Evolutionary conservation across 345 rosid species (phyloP), one percentile per base, ranked within the genome.

Genomic region (Gossypium thurberi): DNA sequence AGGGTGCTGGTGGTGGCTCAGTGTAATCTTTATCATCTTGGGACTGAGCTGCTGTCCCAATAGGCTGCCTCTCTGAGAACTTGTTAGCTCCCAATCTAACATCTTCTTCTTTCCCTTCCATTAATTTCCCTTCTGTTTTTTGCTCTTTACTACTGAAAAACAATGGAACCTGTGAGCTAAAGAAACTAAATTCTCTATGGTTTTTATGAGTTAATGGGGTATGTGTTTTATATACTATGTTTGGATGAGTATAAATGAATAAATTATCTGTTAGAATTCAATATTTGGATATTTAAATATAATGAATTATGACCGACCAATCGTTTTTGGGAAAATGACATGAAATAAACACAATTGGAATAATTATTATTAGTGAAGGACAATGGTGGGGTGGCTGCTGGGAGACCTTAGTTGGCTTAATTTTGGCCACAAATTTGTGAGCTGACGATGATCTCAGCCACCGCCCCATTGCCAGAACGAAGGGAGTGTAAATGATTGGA

Each of bases 61-160:
- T 68, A 25, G 87, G 87, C 70, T 84, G 87, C 81, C 82, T 73
- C 82, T 84, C 89, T 0, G 67, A 6, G 75, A 62, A 86, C 86
- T 86, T 82, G 86, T 79, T 86, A 70, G 86, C 86, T 66, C 89
- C 89, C 71, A 84, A 44, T 61, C 87, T 81, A 75, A 86, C 89
- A 63, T 86, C 89, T 69, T 86, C 89, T 60, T 84, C 86, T 53
- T 82, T 84, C 51, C 68, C 87, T 72, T 79, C 87, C 84, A 82
- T 79, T 71, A 1, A 4, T 33, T 4, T 67, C 51, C 14, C 11
- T 72, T 47, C 44, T 52, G 25, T 9, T 40, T 40, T 46, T 15
- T 8, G 9, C 1, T 53, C 57, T 69, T n/a, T 6, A 17, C 1
- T 15, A 21, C 18, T 5, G 28, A 7, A 57, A 52, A 21, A 10